These are phyloP conservation scores for Monosporascus sp. DNA, from an alignment of 2,329 filamentous ascomycete genomes.

Conservation along the genomic window DNA sequence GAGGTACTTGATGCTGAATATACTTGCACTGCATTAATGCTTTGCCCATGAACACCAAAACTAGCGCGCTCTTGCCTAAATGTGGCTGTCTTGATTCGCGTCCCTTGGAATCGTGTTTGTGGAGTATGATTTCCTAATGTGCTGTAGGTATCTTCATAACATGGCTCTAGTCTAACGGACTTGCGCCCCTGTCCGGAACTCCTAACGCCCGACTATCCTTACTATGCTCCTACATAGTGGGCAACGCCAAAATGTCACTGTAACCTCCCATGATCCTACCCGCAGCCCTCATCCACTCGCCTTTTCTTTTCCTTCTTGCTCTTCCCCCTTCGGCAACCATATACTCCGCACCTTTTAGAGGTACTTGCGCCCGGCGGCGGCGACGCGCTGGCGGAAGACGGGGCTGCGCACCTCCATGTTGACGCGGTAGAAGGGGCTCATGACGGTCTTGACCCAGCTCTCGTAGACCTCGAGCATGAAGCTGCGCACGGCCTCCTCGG, in stretches of 20 bases:
- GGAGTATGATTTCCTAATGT: not conserved
- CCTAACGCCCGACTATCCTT: too few relatives aligned
- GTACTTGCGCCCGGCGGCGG: slow-evolving; percentile 88
- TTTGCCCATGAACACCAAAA: slow-evolving; percentile 13
- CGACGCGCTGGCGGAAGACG: slow-evolving; percentile 76
- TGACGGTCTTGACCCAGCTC: slow-evolving; percentile 91
- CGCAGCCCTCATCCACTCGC: not conserved
- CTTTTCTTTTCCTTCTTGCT: not conserved
- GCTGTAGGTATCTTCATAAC: not conserved
- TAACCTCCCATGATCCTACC: too few relatives aligned
- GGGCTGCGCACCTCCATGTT: slow-evolving; percentile 84
- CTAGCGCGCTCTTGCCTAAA: not conserved
- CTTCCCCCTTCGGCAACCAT: not conserved
- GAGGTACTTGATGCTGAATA: slow-evolving; percentile 22
- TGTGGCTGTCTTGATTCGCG: too few relatives aligned
- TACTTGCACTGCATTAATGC: slow-evolving; percentile 15
- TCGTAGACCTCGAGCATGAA: slow-evolving; percentile 97
- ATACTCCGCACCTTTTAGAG: slow-evolving; percentile 43
- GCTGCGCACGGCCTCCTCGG: slow-evolving; percentile 90
- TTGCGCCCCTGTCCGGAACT: too few relatives aligned
- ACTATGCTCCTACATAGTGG: too few relatives aligned
- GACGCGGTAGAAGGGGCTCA: slow-evolving; percentile 91
- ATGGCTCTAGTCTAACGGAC: too few relatives aligned
- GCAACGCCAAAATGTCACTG: too few relatives aligned
- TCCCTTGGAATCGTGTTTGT: not conserved